phyloP scores from a whole-genome alignment of 139 green algal genomes.

The Micromonas pusilla region DNA sequence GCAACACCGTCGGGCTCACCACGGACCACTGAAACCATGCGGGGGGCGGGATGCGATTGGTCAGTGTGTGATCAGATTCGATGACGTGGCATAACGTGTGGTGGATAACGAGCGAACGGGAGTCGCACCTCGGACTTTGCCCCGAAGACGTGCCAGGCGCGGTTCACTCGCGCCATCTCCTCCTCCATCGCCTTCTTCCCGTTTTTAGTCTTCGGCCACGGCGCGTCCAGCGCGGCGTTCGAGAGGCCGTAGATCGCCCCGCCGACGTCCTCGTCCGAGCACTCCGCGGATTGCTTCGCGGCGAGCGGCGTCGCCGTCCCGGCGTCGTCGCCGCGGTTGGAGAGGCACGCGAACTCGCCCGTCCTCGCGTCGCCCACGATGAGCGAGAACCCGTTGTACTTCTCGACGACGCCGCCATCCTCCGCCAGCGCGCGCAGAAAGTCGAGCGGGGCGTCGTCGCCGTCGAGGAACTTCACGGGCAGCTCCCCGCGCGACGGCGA shows the following conservation, averaged over 20 bases:
- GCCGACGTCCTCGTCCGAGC: not conserved
- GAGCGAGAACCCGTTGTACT: slow-evolving; percentile 40
- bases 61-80: not conserved
- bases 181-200: not conserved
- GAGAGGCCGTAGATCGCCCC: slow-evolving; percentile 35
- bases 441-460: not conserved
- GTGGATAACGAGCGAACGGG: too few species aligned
- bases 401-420: not conserved
- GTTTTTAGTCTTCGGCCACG: slow-evolving; percentile 31
- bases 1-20: too few species aligned
- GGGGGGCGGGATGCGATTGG: not conserved
- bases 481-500: not conserved
- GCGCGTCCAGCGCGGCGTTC: slow-evolving; percentile 34
- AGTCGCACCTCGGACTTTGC: too few species aligned
- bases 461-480: not conserved
- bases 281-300: not conserved
- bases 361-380: slow-evolving; percentile 29
- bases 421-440: too few species aligned
- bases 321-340: slow-evolving; percentile 4
- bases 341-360: slow-evolving; percentile 15
- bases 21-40: too few species aligned
- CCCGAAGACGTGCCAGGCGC: not conserved
- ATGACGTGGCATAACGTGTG: not conserved
- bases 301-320: not conserved
- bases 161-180: not conserved